Evolutionary conservation across 1,139 yeast species (phyloP).

Genomic region (Saccharomyces hybrid): DNA sequence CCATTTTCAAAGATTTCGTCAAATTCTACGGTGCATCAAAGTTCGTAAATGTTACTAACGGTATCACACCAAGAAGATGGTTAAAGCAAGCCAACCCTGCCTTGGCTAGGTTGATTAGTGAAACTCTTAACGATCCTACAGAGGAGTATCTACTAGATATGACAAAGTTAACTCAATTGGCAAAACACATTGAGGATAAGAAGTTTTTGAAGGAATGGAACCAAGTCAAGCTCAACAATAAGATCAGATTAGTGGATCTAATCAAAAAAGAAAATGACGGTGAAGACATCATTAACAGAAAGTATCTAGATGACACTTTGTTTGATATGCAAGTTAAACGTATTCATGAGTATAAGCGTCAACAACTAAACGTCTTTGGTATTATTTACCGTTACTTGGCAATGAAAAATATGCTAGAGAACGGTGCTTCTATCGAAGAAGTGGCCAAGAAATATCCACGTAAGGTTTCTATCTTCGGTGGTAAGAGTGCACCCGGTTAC

Average conservation of each 20-base stretch:
- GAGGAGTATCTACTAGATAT: conserved; percentile 66
- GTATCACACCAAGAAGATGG: conserved; percentile 97
- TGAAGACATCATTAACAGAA: conserved; percentile 50
- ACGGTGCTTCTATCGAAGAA: conserved; percentile 38
- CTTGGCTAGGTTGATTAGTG: conserved; percentile 63
- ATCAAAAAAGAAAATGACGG: conserved; percentile 58
- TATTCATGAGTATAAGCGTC: conserved; percentile 93
- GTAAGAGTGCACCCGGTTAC: conserved; percentile 95
- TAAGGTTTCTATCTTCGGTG: conserved; percentile 80
- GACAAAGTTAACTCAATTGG: conserved; percentile 59
- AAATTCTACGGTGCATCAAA: conserved; percentile 70
- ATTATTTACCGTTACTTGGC: conserved; percentile 75
- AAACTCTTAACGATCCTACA: conserved; percentile 51
- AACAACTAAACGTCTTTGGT: conserved; percentile 86
- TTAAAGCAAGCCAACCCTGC: conserved; percentile 86
- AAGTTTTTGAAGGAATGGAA: conserved; percentile 68
- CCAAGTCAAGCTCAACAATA: conserved; percentile 61
- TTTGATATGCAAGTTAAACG: conserved; percentile 93
- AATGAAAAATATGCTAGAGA: conserved; percentile 61
- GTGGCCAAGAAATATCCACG: conserved; percentile 59
- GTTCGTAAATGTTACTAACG: conserved; percentile 89
- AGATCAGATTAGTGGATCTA: conserved; percentile 59
- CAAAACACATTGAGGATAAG: conserved; percentile 57
- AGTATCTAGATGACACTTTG: conserved; percentile 49
- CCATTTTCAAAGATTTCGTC: conserved; percentile 87